phyloP scores from a whole-genome alignment of 2,329 filamentous ascomycete genomes.

The Aspergillus uvarum region DNA sequence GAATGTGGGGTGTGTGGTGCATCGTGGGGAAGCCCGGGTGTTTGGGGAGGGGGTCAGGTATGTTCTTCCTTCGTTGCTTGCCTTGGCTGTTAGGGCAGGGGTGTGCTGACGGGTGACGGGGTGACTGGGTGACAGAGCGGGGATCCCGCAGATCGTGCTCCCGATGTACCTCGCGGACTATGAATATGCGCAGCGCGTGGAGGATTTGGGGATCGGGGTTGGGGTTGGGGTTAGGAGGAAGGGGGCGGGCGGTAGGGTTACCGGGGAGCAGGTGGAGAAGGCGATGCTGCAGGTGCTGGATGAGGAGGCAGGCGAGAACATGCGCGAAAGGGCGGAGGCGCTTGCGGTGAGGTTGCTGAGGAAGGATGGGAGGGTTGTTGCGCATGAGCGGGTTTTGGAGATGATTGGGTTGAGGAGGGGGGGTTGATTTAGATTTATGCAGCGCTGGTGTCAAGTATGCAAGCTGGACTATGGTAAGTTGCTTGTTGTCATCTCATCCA shows the following conservation, averaged over 20 bases:
- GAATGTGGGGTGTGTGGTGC: slow-evolving; percentile 42
- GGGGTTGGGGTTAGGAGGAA: slow-evolving; percentile 26
- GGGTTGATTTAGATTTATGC: too few species aligned
- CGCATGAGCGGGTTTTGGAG: slow-evolving; percentile 23
- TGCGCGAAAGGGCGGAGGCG: slow-evolving; percentile 12
- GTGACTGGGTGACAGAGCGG: slow-evolving; percentile 43
- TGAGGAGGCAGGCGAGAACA: background rate
- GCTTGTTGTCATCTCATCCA: too few species aligned
- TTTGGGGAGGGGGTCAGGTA: slow-evolving; percentile 50
- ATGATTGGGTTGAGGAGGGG: too few species aligned
- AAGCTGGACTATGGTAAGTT: too few species aligned
- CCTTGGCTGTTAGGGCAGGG: too few species aligned
- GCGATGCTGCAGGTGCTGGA: slow-evolving; percentile 25
- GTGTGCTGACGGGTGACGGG: too few species aligned
- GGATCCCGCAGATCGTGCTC: slow-evolving; percentile 49
- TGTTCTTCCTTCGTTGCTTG: too few species aligned
- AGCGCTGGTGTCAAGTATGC: too few species aligned
- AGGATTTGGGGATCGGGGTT: slow-evolving; percentile 46
- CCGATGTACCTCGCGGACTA: slow-evolving; percentile 51
- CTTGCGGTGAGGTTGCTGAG: slow-evolving; percentile 12
- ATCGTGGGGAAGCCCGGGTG: slow-evolving; percentile 52
- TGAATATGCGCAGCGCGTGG: slow-evolving; percentile 46
- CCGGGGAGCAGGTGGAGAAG: slow-evolving; percentile 25
- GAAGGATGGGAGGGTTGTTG: slow-evolving; percentile 21
- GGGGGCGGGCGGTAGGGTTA: slow-evolving; percentile 27